These are phyloP conservation scores for Primulina eburnea DNA, from an alignment of 257 asterid genomes.

Conservation along the genomic window DNA sequence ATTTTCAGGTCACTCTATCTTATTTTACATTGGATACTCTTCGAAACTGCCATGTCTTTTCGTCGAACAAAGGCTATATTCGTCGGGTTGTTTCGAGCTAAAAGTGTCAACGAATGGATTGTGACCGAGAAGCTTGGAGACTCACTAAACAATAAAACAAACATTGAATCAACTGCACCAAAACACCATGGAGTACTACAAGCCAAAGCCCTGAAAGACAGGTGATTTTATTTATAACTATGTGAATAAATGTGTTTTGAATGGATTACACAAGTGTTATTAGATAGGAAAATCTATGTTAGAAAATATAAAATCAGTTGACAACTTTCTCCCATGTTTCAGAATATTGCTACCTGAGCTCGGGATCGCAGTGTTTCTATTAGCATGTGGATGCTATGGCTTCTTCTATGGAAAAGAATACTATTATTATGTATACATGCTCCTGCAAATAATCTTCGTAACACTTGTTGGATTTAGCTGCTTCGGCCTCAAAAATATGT, in stretches of 20 bases:
- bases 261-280: no score
- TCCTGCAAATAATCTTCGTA: slow-evolving; percentile 24
- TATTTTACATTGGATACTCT: slow-evolving; percentile 68
- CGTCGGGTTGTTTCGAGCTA: slow-evolving; percentile 54
- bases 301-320: not conserved
- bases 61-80: slow-evolving; percentile 65
- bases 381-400: slow-evolving; percentile 25
- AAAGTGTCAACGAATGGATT: slow-evolving; percentile 72
- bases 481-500: slow-evolving; percentile 3
- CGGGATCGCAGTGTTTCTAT: slow-evolving; percentile 21
- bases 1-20: slow-evolving; percentile 55
- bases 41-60: slow-evolving; percentile 72
- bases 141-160: slow-evolving; percentile 41
- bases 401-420: slow-evolving; percentile 15
- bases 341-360: slow-evolving; percentile 26
- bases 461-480: slow-evolving; percentile 23
- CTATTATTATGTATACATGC: slow-evolving; percentile 20
- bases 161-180: slow-evolving; percentile 19
- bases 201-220: not conserved
- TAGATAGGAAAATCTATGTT: not conserved
- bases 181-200: not conserved
- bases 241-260: no score
- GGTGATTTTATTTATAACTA: not conserved
- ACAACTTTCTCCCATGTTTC: not conserved
- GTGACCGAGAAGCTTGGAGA: slow-evolving; percentile 81